Conservation (phyloP, 208 protist species). For the Leptomonas seymouri region DNA sequence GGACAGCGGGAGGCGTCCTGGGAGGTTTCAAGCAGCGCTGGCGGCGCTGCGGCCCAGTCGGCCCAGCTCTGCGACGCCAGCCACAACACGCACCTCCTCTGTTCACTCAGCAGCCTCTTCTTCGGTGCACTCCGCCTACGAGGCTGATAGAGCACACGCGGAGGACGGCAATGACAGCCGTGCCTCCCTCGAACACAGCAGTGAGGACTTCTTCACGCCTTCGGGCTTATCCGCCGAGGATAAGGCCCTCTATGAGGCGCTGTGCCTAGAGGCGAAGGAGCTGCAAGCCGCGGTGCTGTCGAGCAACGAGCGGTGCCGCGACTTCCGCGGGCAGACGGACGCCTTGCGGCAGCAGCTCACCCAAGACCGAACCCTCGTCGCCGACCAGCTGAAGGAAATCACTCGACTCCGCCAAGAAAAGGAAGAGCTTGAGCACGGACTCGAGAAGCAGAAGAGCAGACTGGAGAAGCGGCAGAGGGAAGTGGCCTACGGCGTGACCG, state of each 20-base stretch:
- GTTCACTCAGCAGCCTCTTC: conserved; percentile 3
- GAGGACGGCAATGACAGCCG: background rate
- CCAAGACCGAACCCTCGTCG: conserved; percentile 64
- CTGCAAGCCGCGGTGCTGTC: conserved; percentile 56
- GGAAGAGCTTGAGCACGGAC: conserved; percentile 31
- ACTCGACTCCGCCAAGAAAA: conserved; percentile 40
- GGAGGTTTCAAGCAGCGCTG: conserved; percentile 28
- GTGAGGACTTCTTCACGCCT: conserved; percentile 35
- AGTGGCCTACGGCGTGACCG: conserved; percentile 59
- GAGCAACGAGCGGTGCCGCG: conserved; percentile 47
- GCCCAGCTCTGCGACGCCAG: conserved; percentile 14
- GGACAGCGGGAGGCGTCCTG: background rate
- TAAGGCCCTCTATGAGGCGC: conserved; percentile 33
- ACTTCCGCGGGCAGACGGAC: conserved; percentile 30
- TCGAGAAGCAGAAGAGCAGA: conserved; percentile 22
- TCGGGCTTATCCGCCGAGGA: conserved; percentile 22
- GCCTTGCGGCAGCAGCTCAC: conserved; percentile 54
- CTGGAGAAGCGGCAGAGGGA: conserved; percentile 76
- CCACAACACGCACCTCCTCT: conserved; percentile 13
- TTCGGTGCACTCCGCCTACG: background rate
- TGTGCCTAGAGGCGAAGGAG: conserved; percentile 41
- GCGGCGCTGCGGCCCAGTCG: conserved; percentile 29
- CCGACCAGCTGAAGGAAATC: conserved; percentile 61
- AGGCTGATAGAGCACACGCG: background rate
- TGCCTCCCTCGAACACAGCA: background rate